Conservation (phyloP, 2,329 filamentous ascomycete species). For the Blastomyces parvus region DNA sequence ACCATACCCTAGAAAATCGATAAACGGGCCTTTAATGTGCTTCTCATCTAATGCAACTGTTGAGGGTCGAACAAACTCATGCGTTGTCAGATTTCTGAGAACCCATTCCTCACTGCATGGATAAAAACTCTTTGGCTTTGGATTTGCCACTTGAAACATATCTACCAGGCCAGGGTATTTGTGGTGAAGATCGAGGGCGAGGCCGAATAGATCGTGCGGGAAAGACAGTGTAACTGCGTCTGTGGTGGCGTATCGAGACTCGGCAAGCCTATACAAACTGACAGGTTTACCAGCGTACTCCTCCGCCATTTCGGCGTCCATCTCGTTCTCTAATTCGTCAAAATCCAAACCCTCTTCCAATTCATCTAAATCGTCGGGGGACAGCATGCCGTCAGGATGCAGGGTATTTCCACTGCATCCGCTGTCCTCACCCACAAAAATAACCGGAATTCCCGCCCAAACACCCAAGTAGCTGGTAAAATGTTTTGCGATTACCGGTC, state of each 20-base stretch:
- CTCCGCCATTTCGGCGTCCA: no score
- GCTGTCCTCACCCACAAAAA: conserved; percentile 20
- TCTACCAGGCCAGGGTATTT: conserved; percentile 15
- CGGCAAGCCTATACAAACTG: no score
- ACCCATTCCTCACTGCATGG: conserved; percentile 24
- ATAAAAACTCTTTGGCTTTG: conserved; percentile 19
- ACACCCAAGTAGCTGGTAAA: conserved; percentile 18
- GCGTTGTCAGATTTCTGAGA: conserved; percentile 27
- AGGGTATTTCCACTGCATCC: conserved; percentile 8
- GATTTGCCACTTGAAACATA: conserved; percentile 15
- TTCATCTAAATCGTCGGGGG: conserved; percentile 9
- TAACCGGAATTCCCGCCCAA: conserved; percentile 25
- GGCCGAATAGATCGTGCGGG: neutral
- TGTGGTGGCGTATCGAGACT: no score
- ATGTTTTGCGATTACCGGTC: conserved; percentile 15
- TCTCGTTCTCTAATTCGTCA: no score
- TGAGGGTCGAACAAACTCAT: conserved; percentile 25
- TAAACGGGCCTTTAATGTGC: conserved; percentile 24
- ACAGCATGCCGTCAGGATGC: conserved; percentile 17
- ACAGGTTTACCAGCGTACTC: no score
- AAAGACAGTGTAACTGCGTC: no score
- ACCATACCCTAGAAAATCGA: conserved; percentile 22
- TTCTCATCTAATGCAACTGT: conserved; percentile 21
- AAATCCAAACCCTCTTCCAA: no score
- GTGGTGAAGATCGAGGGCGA: conserved; percentile 10